Conservation (phyloP, 169 alveolate genomes). For the Perkinsus marinus region DNA sequence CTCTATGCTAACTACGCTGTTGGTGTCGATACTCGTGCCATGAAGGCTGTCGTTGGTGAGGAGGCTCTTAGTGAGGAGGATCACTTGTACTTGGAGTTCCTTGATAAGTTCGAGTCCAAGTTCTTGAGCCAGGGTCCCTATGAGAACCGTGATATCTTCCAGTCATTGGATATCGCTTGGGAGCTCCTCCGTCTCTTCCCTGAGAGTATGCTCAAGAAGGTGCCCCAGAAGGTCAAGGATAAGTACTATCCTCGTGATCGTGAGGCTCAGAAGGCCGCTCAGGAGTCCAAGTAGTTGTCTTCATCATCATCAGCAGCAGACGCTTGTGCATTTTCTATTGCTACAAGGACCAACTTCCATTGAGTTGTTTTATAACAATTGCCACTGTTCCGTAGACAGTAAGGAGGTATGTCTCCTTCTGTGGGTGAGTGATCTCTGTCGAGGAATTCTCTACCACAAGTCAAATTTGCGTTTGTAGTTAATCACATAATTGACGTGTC, state of each 20-base stretch:
- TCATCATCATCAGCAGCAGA: neutral
- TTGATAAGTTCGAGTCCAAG: constrained; percentile 92
- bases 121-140: constrained; percentile 91
- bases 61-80: constrained; percentile 95
- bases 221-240: constrained; percentile 17
- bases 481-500: no score
- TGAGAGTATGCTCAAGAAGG: constrained; percentile 93
- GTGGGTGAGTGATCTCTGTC: neutral
- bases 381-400: neutral
- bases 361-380: neutral
- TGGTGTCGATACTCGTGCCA: constrained; percentile 98
- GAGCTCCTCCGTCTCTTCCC: constrained; percentile 95
- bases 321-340: neutral
- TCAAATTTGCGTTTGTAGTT: no score
- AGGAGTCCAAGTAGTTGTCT: neutral
- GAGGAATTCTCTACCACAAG: neutral
- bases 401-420: neutral
- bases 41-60: constrained; percentile 99
- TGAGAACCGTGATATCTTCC: constrained; percentile 91
- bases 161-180: constrained; percentile 96
- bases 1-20: constrained; percentile 98
- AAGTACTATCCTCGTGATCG: neutral
- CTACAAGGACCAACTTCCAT: neutral
- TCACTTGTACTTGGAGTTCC: constrained; percentile 88
- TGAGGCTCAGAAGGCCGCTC: neutral